Conservation (phyloP, 768 basidiomycete species). For the Tylopilus balloui region DNA sequence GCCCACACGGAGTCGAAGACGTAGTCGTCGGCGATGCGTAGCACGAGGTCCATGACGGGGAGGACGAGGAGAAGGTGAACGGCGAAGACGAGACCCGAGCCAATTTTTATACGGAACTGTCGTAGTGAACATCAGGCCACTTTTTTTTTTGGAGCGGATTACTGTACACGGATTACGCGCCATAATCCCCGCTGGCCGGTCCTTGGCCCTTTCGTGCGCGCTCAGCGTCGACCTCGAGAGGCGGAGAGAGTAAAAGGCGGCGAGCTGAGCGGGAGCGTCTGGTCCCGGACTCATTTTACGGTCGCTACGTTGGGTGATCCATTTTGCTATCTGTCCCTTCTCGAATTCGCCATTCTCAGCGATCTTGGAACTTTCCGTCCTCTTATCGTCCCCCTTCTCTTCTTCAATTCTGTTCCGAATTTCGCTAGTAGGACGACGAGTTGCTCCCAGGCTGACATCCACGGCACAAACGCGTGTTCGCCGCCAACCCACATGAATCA, state of each 20-base stretch:
- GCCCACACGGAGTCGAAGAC: conserved; percentile 81
- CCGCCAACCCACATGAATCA: conserved; percentile 14
- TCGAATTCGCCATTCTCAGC: neutral
- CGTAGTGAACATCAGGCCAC: conserved; percentile 28
- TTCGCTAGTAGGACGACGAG: conserved; percentile 7
- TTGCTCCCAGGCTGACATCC: conserved; percentile 3
- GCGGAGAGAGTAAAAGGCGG: neutral
- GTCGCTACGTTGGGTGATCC: neutral
- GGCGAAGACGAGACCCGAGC: neutral
- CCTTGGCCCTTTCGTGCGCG: too few species aligned
- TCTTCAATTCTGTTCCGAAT: conserved; percentile 13
- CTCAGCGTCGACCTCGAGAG: neutral
- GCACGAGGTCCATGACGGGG: conserved; percentile 73
- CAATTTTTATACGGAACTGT: conserved; percentile 21
- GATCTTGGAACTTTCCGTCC: conserved; percentile 18
- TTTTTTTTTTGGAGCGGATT: conserved; percentile 28
- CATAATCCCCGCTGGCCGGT: neutral
- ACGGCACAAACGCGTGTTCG: conserved; percentile 21
- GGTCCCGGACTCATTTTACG: neutral
- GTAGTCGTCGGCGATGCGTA: conserved; percentile 63
- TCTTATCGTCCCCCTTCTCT: conserved; percentile 14
- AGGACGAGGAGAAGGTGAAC: neutral
- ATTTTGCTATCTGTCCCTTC: conserved; percentile 1
- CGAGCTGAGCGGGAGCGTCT: too few species aligned
- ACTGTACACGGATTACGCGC: conserved; percentile 12